Conservation (phyloP, 139 green algal species). For the Eudorina sp. region DNA sequence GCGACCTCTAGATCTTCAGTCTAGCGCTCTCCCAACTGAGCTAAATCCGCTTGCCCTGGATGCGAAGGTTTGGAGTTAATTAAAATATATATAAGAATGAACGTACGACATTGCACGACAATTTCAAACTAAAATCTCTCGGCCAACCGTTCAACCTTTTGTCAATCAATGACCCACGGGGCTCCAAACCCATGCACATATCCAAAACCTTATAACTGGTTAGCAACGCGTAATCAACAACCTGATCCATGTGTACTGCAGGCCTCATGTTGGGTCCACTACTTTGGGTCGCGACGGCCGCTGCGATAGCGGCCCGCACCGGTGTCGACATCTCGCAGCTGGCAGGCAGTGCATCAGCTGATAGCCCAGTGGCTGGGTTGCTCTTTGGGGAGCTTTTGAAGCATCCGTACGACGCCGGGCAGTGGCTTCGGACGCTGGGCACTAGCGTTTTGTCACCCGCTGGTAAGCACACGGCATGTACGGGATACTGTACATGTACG, state of each 20-base stretch:
- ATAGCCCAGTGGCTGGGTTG: background rate
- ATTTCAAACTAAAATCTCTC: no score
- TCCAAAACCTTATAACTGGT: no score
- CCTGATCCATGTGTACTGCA: background rate
- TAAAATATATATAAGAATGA: no score
- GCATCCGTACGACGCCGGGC: background rate
- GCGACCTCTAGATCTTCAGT: no score
- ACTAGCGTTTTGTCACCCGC: conserved; percentile 12
- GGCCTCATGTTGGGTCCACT: background rate
- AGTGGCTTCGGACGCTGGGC: conserved; percentile 9
- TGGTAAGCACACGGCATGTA: background rate
- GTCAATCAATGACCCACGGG: no score
- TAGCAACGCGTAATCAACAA: no score
- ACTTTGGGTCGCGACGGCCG: conserved; percentile 26
- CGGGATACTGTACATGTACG: no score
- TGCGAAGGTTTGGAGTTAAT: no score
- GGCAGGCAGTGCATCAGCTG: background rate
- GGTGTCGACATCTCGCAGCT: conserved; percentile 9
- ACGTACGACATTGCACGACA: no score
- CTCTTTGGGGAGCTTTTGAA: conserved; percentile 21
- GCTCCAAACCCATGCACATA: background rate
- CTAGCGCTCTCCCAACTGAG: no score
- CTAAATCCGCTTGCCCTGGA: no score
- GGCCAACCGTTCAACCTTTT: no score
- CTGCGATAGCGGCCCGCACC: conserved; percentile 22